Evolutionary conservation across 1,284 basidiomycete species (phyloP).

Genomic region (Clitocybe nebularis): DNA sequence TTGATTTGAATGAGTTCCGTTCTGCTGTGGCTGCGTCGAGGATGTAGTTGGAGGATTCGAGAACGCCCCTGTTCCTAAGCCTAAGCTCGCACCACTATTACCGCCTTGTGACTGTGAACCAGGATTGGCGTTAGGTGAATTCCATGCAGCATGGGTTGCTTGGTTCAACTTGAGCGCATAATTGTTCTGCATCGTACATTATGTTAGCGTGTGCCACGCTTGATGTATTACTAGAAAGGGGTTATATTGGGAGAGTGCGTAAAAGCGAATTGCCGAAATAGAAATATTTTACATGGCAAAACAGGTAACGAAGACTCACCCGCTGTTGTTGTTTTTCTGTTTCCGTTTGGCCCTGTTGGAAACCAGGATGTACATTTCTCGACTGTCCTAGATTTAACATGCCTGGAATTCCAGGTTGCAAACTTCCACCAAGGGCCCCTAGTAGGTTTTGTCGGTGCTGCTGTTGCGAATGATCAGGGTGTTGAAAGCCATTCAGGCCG

Average conservation of each 20-base stretch:
- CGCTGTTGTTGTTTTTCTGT: slow-evolving; percentile 66
- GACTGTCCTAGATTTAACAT: slow-evolving; percentile 61
- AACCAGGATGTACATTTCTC: slow-evolving; percentile 56
- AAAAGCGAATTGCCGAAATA: not conserved
- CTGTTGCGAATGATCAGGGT: slow-evolving; percentile 39
- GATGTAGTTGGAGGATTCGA: slow-evolving; percentile 25
- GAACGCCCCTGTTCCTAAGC: slow-evolving; percentile 18
- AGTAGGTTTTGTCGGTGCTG: slow-evolving; percentile 53
- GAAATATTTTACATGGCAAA: slow-evolving; percentile 3
- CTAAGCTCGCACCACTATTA: slow-evolving; percentile 10
- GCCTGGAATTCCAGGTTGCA: slow-evolving; percentile 53
- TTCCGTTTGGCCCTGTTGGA: slow-evolving; percentile 53
- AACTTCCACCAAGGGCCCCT: slow-evolving; percentile 41
- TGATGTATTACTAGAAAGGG: slow-evolving; percentile 11
- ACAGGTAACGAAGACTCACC: slow-evolving; percentile 41
- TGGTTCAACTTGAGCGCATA: slow-evolving; percentile 61
- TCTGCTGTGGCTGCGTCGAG: slow-evolving; percentile 27
- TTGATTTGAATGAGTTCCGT: slow-evolving; percentile 36
- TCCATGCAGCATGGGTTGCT: slow-evolving; percentile 61
- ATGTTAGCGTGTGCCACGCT: slow-evolving; percentile 20
- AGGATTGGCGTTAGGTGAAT: slow-evolving; percentile 44
- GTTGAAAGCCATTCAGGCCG: slow-evolving; percentile 67
- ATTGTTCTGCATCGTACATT: slow-evolving; percentile 39
- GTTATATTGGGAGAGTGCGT: not conserved
- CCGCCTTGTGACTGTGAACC: slow-evolving; percentile 30